Base-by-base conservation (phyloP, 176 grass and related monocot genomes). In the Cenchrus purpureus region DNA sequence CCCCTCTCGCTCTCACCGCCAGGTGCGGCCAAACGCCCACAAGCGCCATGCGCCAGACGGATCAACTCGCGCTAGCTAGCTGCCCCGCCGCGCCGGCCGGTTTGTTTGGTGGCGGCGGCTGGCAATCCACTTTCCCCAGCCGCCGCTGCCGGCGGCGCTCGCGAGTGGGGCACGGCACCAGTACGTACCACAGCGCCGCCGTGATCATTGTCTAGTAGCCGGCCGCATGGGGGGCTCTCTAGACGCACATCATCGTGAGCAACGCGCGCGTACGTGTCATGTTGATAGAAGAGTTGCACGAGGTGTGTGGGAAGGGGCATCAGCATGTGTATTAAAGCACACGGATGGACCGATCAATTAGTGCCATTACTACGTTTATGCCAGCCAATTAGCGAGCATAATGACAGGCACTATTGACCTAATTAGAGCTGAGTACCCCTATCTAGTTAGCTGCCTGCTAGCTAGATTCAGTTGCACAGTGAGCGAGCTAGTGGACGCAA, bases 401-500 rank as follows among this genome's bases (percentile, higher is more conserved):
- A 80, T 56, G 48, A 80, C 68, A 62, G 37, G 13, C 77, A 73
- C 48, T 31, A 44, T 55, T 32, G 84, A 55, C 57, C 68, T 73
- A 80, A 79, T 72, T 37, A 63, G 43, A 40, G 37, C 37, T 40
- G 31, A 79, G 31, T 7, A 60, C 17, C 43, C 43, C 66, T 46
- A 5, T 6, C 15, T 43, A 20, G 63, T 28, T 52, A 52, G 12
- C 10, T 12, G 31, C 31, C 31, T 2, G 17, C 25, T 12, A 42
- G 34, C 10, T 65, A 25, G 10, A 34, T 77, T 70, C 12, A 14
- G 43, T 60, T 50, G 14, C 14, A 45, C 55, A n/a, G 49, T 51
- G 10, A 46, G 8, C 45, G 8, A 46, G 45, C 45, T 71, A 79
- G 76, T 71, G 84, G 84, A 86, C 63, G 84, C 55, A 79, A 76